A percentile compares a stretch with the other conserved stretches of the same genome.
These are phyloP conservation scores for Chalara sp. DNA, from an alignment of 2,329 filamentous ascomycete species.

Conservation along the genomic window DNA sequence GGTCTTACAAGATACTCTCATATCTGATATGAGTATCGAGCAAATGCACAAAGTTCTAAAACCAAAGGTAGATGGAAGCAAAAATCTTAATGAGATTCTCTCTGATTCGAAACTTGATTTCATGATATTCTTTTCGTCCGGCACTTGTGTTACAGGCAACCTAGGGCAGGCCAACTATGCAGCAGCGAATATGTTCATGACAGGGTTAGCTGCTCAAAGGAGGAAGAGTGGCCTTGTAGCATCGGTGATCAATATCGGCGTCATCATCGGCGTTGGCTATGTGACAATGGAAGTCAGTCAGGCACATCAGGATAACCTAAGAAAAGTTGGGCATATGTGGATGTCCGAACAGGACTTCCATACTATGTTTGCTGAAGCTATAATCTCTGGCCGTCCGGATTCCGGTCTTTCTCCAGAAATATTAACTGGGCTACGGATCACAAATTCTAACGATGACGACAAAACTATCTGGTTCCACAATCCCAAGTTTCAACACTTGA, in stretches of 20 bases:
- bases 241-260: constrained; percentile 33
- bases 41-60: constrained; percentile 18
- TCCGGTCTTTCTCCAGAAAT: too few relatives aligned
- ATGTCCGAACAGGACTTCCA: constrained; percentile 32
- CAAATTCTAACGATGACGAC: too few relatives aligned
- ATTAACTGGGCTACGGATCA: too few relatives aligned
- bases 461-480: too few relatives aligned
- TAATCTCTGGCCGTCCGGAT: too few relatives aligned
- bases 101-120: constrained; percentile 27
- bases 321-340: background rate
- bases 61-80: constrained; percentile 30
- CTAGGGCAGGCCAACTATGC: constrained; percentile 38
- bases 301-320: background rate
- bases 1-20: constrained; percentile 33
- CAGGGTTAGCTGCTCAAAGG: constrained; percentile 30
- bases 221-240: constrained; percentile 31
- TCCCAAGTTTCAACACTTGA: too few relatives aligned
- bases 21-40: constrained; percentile 25
- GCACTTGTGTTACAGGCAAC: constrained; percentile 24
- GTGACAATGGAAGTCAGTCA: background rate
- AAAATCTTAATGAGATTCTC: constrained; percentile 28
- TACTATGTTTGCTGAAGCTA: constrained; percentile 34
- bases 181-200: constrained; percentile 39
- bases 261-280: constrained; percentile 37
- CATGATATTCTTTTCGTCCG: constrained; percentile 31